These are phyloP conservation scores for Amoeboaphelidium occidentale DNA, from an alignment of 371 early-diverging fungal genomes.

Conservation along the genomic window DNA sequence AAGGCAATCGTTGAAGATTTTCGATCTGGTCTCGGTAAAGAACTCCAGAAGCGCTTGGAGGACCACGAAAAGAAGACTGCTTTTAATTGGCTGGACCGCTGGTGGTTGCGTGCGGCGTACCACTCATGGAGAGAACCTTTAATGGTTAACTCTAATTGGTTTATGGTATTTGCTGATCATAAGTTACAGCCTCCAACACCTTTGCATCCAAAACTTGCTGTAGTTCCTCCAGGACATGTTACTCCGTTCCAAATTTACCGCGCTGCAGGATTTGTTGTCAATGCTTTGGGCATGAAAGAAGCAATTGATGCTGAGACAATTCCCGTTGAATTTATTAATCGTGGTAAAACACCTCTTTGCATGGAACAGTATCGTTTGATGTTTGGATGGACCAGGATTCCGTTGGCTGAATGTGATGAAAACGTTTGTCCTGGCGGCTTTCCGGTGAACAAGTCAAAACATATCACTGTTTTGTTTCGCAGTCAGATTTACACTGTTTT, in stretches of 20 bases:
- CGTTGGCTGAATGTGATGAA: slow-evolving; percentile 34
- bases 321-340: slow-evolving; percentile 37
- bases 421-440: slow-evolving; percentile 36
- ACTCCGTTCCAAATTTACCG: slow-evolving; percentile 45
- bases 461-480: slow-evolving; percentile 52
- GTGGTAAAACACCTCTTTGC: slow-evolving; percentile 33
- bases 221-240: slow-evolving; percentile 17
- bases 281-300: slow-evolving; percentile 42
- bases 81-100: slow-evolving; percentile 58
- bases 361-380: slow-evolving; percentile 70
- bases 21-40: slow-evolving; percentile 38
- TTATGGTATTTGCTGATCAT: slow-evolving; percentile 32
- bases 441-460: slow-evolving; percentile 11
- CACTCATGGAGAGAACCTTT: slow-evolving; percentile 59
- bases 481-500: slow-evolving; percentile 56
- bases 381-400: slow-evolving; percentile 58
- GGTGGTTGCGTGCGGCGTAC: slow-evolving; percentile 70
- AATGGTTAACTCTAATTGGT: slow-evolving; percentile 69
- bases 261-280: slow-evolving; percentile 41
- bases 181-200: slow-evolving; percentile 16
- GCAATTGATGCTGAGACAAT: slow-evolving; percentile 33
- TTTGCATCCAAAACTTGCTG: not conserved
- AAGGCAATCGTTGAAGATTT: no score
- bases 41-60: slow-evolving; percentile 39
- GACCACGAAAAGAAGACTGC: slow-evolving; percentile 14